A percentile compares a stretch with the other conserved stretches of the same genome.
phyloP scores from a whole-genome alignment of 306 rosid genomes.

The Medicago lupulina region DNA sequence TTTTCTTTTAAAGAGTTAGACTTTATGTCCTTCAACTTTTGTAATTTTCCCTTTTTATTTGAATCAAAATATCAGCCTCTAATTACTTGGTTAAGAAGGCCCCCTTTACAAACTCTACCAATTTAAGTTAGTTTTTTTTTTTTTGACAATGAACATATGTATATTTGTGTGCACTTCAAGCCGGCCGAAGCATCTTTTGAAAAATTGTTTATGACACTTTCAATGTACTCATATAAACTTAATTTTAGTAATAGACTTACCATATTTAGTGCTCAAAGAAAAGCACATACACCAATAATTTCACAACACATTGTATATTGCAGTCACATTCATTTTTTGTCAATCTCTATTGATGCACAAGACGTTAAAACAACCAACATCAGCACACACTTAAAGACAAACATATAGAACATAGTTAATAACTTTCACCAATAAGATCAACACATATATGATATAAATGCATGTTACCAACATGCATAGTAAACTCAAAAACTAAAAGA shows the following conservation, averaged over 20 bases:
- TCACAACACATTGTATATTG: neutral
- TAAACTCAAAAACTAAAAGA: neutral
- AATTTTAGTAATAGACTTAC: neutral
- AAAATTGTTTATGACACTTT: neutral
- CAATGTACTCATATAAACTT: neutral
- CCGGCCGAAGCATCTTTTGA: neutral
- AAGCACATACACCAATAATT: constrained; percentile 6
- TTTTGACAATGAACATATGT: no score
- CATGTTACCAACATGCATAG: neutral
- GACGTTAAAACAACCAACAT: neutral
- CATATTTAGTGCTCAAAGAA: neutral
- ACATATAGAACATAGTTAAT: neutral
- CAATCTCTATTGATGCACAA: neutral
- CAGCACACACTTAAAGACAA: neutral
- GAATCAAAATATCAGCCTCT: no score
- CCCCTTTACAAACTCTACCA: neutral
- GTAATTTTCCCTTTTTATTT: no score
- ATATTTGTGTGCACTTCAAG: neutral
- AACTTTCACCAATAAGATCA: neutral
- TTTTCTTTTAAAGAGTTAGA: no score
- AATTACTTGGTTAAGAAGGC: neutral
- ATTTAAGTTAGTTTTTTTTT: neutral
- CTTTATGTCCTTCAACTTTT: no score
- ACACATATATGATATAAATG: neutral
- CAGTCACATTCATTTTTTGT: neutral